Percentiles rank a stretch among this genome's conserved stretches.
phyloP scores from a whole-genome alignment of 2,329 filamentous ascomycete species.

The Paecilomyces sp. region DNA sequence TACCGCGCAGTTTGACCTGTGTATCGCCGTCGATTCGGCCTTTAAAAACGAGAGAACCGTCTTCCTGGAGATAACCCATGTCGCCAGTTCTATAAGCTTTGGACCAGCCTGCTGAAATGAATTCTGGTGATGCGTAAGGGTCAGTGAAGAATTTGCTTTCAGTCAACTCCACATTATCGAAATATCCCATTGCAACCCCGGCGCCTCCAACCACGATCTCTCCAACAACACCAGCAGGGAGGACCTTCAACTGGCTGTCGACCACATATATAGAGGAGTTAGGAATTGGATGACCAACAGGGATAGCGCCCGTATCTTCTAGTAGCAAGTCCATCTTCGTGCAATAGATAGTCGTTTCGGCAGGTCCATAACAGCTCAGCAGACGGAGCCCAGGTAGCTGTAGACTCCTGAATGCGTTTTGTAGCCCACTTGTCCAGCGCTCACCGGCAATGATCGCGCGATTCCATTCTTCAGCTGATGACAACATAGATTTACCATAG shows the following conservation, averaged over 20 bases:
- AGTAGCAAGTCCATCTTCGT: slow-evolving; percentile 29
- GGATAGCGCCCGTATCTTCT: slow-evolving; percentile 13
- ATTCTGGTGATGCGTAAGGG: neutral
- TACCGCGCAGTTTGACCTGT: slow-evolving; percentile 22
- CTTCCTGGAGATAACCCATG: slow-evolving; percentile 13
- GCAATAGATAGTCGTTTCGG: too few relatives aligned
- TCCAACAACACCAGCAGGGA: slow-evolving; percentile 32
- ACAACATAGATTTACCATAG: slow-evolving; percentile 8
- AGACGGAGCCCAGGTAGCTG: too few relatives aligned
- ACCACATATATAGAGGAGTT: slow-evolving; percentile 35
- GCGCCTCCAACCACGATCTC: slow-evolving; percentile 31
- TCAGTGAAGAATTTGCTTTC: slow-evolving; percentile 12
- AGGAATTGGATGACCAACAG: slow-evolving; percentile 20
- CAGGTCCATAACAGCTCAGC: too few relatives aligned
- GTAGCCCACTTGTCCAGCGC: too few relatives aligned
- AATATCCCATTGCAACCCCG: slow-evolving; percentile 12
- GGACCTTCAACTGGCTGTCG: slow-evolving; percentile 28
- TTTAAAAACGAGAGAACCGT: slow-evolving; percentile 18
- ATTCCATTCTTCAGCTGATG: neutral
- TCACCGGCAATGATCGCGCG: slow-evolving; percentile 4
- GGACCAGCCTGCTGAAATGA: neutral
- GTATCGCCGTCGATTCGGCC: slow-evolving; percentile 23
- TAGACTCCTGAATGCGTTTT: too few relatives aligned
- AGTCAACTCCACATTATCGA: slow-evolving; percentile 10
- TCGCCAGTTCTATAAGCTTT: slow-evolving; percentile 23